Evolutionary conservation across 768 basidiomycete species (phyloP).

Genomic region (Boletus tylopilopsis): DNA sequence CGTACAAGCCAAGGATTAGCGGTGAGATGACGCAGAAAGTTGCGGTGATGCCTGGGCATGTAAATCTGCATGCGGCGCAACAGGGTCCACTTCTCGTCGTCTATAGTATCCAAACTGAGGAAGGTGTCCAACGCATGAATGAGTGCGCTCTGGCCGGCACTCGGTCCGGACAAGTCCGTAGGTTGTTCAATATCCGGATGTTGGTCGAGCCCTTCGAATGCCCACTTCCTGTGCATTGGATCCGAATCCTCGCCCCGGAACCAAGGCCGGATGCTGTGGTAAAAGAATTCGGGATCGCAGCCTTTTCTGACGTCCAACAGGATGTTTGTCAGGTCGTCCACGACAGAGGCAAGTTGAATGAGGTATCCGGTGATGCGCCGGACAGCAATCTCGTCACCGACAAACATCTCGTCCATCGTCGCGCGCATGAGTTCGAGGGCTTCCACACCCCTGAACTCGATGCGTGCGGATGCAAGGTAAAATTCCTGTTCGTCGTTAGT

Average conservation of each 20-base stretch:
- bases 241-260: constrained; percentile 67
- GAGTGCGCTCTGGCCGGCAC: constrained; percentile 78
- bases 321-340: constrained; percentile 58
- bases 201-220: constrained; percentile 57
- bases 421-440: constrained; percentile 83
- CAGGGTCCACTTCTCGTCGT: constrained; percentile 37
- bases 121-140: constrained; percentile 74
- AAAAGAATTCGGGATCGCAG: constrained; percentile 72
- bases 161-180: constrained; percentile 67
- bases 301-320: constrained; percentile 63
- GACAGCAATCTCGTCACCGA: constrained; percentile 62
- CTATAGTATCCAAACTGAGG: constrained; percentile 51
- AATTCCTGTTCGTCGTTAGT: constrained; percentile 83
- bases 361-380: constrained; percentile 66
- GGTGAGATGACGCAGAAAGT: constrained; percentile 68
- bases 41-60: constrained; percentile 79
- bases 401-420: constrained; percentile 86
- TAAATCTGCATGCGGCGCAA: constrained; percentile 73
- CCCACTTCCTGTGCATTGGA: constrained; percentile 41
- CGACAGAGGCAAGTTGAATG: constrained; percentile 53
- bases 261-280: constrained; percentile 75
- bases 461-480: constrained; percentile 79
- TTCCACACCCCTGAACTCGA: constrained; percentile 82
- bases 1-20: constrained; percentile 60
- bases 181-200: constrained; percentile 42